phyloP scores from a whole-genome alignment of 371 early-diverging fungal genomes.

The Mortierella sp. region DNA sequence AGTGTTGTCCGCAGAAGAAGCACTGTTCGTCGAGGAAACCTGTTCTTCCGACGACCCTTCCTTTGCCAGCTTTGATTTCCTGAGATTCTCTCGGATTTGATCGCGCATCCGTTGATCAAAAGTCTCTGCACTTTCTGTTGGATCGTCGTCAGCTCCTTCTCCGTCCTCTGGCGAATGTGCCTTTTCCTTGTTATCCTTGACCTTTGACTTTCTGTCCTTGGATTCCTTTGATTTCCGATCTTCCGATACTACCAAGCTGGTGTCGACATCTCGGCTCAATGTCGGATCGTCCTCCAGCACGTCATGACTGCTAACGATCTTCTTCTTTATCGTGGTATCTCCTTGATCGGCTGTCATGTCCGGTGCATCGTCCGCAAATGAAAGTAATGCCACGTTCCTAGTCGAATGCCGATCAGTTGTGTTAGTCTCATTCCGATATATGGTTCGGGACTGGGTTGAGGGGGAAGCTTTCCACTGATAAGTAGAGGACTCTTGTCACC shows the following conservation, averaged over 20 bases:
- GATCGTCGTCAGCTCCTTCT: conserved; percentile 17
- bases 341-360: conserved; percentile 60
- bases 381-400: conserved; percentile 82
- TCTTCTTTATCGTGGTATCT: conserved; percentile 42
- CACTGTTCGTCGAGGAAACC: background rate
- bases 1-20: background rate
- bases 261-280: conserved; percentile 59
- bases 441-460: too few relatives aligned
- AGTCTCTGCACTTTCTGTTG: conserved; percentile 40
- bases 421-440: too few relatives aligned
- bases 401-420: too few relatives aligned
- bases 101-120: conserved; percentile 62
- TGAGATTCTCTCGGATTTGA: conserved; percentile 50
- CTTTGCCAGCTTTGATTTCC: conserved; percentile 23
- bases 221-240: background rate
- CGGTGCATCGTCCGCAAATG: conserved; percentile 88
- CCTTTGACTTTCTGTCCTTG: background rate
- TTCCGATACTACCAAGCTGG: conserved; percentile 20
- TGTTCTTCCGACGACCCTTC: conserved; percentile 8
- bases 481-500: conserved; percentile 13
- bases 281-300: conserved; percentile 66
- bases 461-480: too few relatives aligned
- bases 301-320: conserved; percentile 85
- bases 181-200: background rate
- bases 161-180: conserved; percentile 11